phyloP scores from a whole-genome alignment of 306 rosid species.

The Chamaecrista fasciculata region DNA sequence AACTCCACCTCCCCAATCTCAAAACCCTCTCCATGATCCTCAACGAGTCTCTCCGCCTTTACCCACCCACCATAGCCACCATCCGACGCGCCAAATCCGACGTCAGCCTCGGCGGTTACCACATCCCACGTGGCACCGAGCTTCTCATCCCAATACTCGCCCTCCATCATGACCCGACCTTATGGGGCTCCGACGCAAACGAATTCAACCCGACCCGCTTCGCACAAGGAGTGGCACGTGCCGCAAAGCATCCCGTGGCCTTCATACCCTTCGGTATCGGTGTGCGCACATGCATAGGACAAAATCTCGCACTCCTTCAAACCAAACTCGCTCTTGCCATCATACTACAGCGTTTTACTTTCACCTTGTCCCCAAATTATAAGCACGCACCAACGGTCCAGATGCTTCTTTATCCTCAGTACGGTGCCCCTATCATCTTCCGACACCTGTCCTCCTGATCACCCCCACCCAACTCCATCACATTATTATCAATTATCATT shows the following conservation, averaged over 20 bases:
- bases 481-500: too few species aligned
- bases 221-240: constrained; percentile 61
- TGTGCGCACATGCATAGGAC: constrained; percentile 81
- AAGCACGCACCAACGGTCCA: constrained; percentile 93
- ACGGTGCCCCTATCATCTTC: constrained; percentile 86
- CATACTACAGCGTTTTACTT: constrained; percentile 82
- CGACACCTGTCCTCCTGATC: constrained; percentile 36
- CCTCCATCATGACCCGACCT: constrained; percentile 69
- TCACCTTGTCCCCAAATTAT: constrained; percentile 76
- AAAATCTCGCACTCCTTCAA: constrained; percentile 76
- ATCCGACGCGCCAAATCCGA: constrained; percentile 70
- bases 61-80: constrained; percentile 84
- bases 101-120: constrained; percentile 64
- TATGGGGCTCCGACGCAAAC: constrained; percentile 83
- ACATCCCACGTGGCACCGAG: constrained; percentile 82
- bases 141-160: constrained; percentile 87
- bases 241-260: constrained; percentile 67
- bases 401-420: constrained; percentile 89
- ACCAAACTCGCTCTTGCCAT: constrained; percentile 70
- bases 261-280: constrained; percentile 91
- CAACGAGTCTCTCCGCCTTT: constrained; percentile 73
- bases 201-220: constrained; percentile 91
- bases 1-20: constrained; percentile 68
- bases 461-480: too few species aligned
- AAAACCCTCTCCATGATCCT: constrained; percentile 85